Evolutionary conservation across 768 basidiomycete genomes (phyloP).

Genomic region (Mycena rebaudengoi): DNA sequence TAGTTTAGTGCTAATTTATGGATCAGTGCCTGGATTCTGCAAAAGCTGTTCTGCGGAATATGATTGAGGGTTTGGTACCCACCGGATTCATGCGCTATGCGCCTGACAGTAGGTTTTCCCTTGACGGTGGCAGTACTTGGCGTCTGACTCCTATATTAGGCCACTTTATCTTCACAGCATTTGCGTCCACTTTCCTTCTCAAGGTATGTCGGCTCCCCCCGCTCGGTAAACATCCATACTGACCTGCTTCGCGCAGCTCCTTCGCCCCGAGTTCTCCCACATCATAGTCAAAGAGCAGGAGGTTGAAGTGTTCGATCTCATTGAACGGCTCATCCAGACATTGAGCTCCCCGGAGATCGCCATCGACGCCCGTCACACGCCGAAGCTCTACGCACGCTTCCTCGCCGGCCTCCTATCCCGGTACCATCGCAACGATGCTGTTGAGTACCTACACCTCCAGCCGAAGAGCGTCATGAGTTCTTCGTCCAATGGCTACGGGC

Average conservation of each 20-base stretch:
- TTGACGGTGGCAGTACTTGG: not conserved
- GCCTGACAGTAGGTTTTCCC: conserved; percentile 66
- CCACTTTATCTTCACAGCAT: conserved; percentile 81
- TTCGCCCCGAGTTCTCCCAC: conserved; percentile 77
- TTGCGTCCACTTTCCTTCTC: conserved; percentile 84
- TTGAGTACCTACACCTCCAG: conserved; percentile 60
- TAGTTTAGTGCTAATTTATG: conserved; percentile 5
- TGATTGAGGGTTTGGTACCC: conserved; percentile 72
- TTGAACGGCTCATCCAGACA: conserved; percentile 75
- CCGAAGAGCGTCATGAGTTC: conserved; percentile 44
- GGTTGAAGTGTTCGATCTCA: conserved; percentile 74
- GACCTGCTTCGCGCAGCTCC: conserved; percentile 51
- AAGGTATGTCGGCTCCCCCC: conserved; percentile 58
- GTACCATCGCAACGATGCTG: conserved; percentile 76
- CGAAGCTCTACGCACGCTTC: conserved; percentile 83
- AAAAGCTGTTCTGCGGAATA: conserved; percentile 67
- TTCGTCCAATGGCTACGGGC: conserved; percentile 25
- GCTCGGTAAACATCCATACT: not conserved
- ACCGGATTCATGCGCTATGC: conserved; percentile 82
- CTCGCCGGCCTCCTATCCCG: conserved; percentile 74
- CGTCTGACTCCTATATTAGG: conserved; percentile 44
- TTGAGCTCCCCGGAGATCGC: conserved; percentile 77
- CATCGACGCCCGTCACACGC: conserved; percentile 84
- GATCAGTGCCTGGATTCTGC: conserved; percentile 77
- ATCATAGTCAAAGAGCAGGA: conserved; percentile 70